Conservation (phyloP, 164 flowering plant species). For the Umbellularia californica region DNA sequence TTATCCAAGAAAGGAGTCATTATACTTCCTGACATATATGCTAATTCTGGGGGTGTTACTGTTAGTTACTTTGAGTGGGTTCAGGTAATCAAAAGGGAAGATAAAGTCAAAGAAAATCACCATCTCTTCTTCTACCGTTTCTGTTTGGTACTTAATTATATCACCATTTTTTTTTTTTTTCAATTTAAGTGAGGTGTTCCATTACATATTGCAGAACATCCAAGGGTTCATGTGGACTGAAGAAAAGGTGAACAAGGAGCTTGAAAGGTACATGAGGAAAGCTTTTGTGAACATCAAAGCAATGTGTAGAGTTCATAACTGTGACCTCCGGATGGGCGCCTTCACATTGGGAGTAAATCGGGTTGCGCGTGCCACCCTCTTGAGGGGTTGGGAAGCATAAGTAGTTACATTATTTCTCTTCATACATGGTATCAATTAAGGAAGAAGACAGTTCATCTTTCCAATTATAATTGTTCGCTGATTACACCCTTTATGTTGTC, state of each 20-base stretch:
- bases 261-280: conserved; percentile 66
- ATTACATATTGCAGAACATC: conserved; percentile 53
- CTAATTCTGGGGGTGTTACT: conserved; percentile 67
- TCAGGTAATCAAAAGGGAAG: conserved; percentile 32
- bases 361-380: conserved; percentile 74
- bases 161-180: not conserved
- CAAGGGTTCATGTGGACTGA: conserved; percentile 99
- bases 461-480: too few species aligned
- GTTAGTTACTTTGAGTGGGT: conserved; percentile 62
- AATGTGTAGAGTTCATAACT: conserved; percentile 67
- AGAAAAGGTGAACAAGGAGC: conserved; percentile 71
- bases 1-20: conserved; percentile 59
- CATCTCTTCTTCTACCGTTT: not conserved
- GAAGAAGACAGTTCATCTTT: not conserved
- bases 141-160: not conserved
- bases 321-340: conserved; percentile 94
- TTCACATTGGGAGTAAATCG: conserved; percentile 83
- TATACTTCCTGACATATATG: conserved; percentile 74
- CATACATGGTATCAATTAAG: not conserved
- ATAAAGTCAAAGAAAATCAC: too few species aligned
- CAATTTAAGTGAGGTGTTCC: not conserved
- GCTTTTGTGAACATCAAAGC: conserved; percentile 63
- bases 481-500: too few species aligned
- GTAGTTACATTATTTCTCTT: not conserved
- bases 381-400: conserved; percentile 92